Evolutionary conservation across 768 basidiomycete genomes (phyloP).

Genomic region (Tulasnella sp.): DNA sequence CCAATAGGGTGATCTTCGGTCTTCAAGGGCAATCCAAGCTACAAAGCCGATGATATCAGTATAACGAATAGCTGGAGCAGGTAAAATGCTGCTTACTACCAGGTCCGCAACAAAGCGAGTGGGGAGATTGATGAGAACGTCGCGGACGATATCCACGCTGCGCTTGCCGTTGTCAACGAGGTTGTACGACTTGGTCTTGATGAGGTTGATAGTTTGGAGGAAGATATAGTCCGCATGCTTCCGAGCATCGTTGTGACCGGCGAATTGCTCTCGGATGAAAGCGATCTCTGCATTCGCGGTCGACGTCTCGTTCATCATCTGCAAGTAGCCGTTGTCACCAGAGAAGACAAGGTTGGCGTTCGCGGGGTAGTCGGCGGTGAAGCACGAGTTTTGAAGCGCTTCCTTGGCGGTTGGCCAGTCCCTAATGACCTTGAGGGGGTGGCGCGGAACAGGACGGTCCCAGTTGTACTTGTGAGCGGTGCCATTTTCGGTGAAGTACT

Average conservation of each 20-base stretch:
- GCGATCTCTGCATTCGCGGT: not conserved
- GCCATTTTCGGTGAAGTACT: conserved; percentile 45
- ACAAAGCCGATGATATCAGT: not conserved
- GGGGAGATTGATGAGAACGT: conserved; percentile 68
- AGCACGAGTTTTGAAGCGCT: conserved; percentile 21
- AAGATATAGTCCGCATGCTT: conserved; percentile 37
- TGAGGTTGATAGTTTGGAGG: conserved; percentile 60
- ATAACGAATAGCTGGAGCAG: not conserved
- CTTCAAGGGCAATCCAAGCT: conserved; percentile 37
- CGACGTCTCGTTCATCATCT: not conserved
- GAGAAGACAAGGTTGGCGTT: conserved; percentile 15
- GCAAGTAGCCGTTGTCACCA: conserved; percentile 20
- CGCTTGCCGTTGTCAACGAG: conserved; percentile 57
- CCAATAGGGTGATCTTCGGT: conserved; percentile 34
- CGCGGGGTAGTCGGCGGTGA: conserved; percentile 22
- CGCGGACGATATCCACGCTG: conserved; percentile 67
- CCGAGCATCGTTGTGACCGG: not conserved
- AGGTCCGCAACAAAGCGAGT: conserved; percentile 71
- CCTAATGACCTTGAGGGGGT: conserved; percentile 1
- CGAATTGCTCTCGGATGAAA: conserved; percentile 9
- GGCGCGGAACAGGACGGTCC: conserved; percentile 47
- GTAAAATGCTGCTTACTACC: conserved; percentile 57
- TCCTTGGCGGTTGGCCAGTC: conserved; percentile 2
- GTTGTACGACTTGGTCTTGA: conserved; percentile 57
- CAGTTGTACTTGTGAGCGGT: conserved; percentile 59